Base-by-base conservation (phyloP, 2,329 filamentous ascomycete species). In the Cadophora gregata region DNA sequence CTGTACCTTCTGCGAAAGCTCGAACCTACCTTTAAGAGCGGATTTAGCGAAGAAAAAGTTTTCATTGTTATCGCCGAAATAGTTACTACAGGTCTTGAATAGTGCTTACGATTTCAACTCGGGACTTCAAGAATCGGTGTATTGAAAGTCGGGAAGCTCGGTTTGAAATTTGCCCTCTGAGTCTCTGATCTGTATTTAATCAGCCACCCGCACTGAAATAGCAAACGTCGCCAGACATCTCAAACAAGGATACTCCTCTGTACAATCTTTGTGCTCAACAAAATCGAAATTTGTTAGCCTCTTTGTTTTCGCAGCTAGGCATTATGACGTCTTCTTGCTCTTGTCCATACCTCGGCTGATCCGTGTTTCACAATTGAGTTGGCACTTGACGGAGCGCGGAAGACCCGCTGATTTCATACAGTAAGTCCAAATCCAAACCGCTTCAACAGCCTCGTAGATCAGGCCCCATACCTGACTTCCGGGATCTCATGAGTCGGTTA, bases 401-500 rank as follows among this genome's bases (percentile, higher is more conserved):
- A 58, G 55, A 58, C 55, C 55, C 55, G 42, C 55, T 14, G 36
- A 38, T 16, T 24, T 24, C 16, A 12, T n/a, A 38, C 27, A 31
- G 16, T 5, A 36, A 25, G 21, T 12, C 24, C 36, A 36, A 19
- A 42, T 10, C 33, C 33, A 36, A 21, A 42, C 14, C 36, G 25
- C 33, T 58, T 24, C 12, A 12, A 58, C 3, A 25, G n/a, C 19
- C 33, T 24, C 21, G 48, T 4, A 29, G 21, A 45, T n/a, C n/a
- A n/a, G n/a, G 42, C 42, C 19, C 42, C 19, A 21, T n/a, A 16
- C 36, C 8, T 2, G n/a, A 12, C 24, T 29, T n/a, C 29, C 27
- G 19, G 16, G 24, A 29, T n/a, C 2, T 42, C 64, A 66, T 51
- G 64, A 59, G 42, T 66, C 47, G 64, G 59, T 29, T 48, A 36